Evolutionary conservation across 768 basidiomycete species (phyloP).

Genomic region (Boletus rufocinnamomeus): DNA sequence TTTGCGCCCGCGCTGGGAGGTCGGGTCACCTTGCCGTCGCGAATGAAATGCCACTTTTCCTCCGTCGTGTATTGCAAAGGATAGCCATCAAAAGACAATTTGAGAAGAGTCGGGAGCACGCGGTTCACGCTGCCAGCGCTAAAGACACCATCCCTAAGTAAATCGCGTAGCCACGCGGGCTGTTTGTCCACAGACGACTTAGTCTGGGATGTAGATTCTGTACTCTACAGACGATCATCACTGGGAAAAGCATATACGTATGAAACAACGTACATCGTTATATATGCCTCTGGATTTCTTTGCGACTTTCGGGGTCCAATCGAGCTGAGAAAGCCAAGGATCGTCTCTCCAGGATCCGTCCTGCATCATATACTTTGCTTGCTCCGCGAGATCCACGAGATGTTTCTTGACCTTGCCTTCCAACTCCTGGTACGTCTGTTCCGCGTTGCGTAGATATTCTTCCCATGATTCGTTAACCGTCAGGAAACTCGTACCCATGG

Average conservation of each 20-base stretch:
- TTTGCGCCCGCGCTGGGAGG: constrained; percentile 45
- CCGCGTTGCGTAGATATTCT: constrained; percentile 74
- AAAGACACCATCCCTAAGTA: constrained; percentile 47
- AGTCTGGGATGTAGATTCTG: neutral
- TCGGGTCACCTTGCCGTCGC: constrained; percentile 35
- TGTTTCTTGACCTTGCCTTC: constrained; percentile 60
- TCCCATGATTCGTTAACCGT: constrained; percentile 93
- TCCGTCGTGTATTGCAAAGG: constrained; percentile 56
- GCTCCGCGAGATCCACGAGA: constrained; percentile 68
- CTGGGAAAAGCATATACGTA: neutral
- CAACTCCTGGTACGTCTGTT: constrained; percentile 70
- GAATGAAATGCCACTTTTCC: constrained; percentile 69
- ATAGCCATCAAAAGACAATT: constrained; percentile 57
- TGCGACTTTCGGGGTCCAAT: constrained; percentile 90
- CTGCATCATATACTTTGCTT: constrained; percentile 51
- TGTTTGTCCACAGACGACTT: constrained; percentile 16
- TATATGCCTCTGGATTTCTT: constrained; percentile 66
- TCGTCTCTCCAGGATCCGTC: constrained; percentile 64
- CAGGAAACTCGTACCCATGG: constrained; percentile 91
- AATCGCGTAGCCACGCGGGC: constrained; percentile 60
- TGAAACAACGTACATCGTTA: constrained; percentile 24
- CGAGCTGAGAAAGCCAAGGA: constrained; percentile 86
- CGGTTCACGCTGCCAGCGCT: constrained; percentile 40
- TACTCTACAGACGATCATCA: constrained; percentile 9
- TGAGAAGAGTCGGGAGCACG: constrained; percentile 68